Percentiles rank a stretch among this genome's conserved stretches.
Evolutionary conservation across 108 stramenopile species (phyloP).

Genomic region (Aurantiochytrium sp.): DNA sequence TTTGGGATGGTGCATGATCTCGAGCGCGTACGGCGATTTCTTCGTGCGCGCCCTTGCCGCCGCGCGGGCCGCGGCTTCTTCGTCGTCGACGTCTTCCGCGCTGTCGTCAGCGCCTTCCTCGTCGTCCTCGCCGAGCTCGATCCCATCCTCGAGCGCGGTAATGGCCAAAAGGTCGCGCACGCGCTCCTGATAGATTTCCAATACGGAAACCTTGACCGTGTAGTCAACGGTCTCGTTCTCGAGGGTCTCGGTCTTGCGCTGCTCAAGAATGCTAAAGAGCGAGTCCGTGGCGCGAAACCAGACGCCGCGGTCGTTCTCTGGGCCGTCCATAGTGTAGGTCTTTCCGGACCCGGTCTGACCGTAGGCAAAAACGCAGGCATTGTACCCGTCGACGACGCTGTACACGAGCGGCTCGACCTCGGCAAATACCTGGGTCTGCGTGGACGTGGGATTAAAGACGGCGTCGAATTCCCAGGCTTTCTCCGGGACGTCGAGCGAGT

Average conservation of each 20-base stretch:
- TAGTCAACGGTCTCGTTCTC: background rate
- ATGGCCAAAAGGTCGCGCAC: constrained; percentile 41
- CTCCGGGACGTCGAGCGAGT: background rate
- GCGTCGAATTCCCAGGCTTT: constrained; percentile 13
- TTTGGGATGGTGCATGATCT: constrained; percentile 30
- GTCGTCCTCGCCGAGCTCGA: background rate
- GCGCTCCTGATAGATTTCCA: constrained; percentile 44
- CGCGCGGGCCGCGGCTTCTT: too few relatives aligned
- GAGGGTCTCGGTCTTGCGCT: constrained; percentile 42
- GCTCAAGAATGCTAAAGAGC: constrained; percentile 55
- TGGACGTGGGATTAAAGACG: constrained; percentile 26
- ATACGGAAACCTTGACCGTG: background rate
- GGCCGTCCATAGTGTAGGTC: constrained; percentile 43
- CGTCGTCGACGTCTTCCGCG: background rate
- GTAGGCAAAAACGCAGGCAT: constrained; percentile 83
- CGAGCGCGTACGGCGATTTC: constrained; percentile 41
- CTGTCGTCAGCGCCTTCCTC: background rate
- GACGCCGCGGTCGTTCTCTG: constrained; percentile 9
- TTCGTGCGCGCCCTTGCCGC: background rate
- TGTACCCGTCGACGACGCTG: constrained; percentile 74
- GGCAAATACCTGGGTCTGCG: constrained; percentile 33
- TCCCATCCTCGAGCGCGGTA: background rate
- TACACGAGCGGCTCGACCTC: constrained; percentile 60
- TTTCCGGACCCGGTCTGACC: constrained; percentile 69
- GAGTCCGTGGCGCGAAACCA: constrained; percentile 48